Evolutionary conservation across 2,329 filamentous ascomycete species (phyloP).

Genomic region (Samsoniella hepiali): DNA sequence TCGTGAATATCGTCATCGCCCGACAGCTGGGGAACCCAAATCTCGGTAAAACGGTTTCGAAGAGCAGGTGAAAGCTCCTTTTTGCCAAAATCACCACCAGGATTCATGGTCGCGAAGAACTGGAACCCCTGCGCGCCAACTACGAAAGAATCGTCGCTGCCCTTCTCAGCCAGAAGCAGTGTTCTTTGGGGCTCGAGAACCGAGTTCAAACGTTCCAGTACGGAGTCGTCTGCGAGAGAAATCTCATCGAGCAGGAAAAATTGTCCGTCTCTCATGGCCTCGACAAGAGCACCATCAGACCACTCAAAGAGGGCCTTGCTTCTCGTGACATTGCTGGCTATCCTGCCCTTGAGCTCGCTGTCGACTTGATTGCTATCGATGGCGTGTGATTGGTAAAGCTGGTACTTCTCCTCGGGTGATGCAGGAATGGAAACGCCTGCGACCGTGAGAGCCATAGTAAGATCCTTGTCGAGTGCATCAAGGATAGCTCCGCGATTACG

Average conservation of each 20-base stretch:
- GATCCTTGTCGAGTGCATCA: conserved; percentile 60
- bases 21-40: conserved; percentile 91
- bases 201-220: conserved; percentile 92
- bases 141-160: conserved; percentile 76
- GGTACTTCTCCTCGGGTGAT: conserved; percentile 54
- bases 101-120: conserved; percentile 98
- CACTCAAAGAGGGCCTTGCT: conserved; percentile 91
- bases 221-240: conserved; percentile 94
- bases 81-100: conserved; percentile 97
- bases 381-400: conserved; percentile 51
- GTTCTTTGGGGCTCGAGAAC: conserved; percentile 87
- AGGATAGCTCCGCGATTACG: conserved; percentile 76
- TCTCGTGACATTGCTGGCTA: conserved; percentile 52
- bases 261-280: conserved; percentile 85
- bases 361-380: conserved; percentile 47
- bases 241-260: conserved; percentile 97
- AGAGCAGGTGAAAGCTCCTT: conserved; percentile 93
- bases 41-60: conserved; percentile 95
- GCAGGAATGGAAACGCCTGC: conserved; percentile 40
- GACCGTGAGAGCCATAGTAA: conserved; percentile 46
- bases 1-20: conserved; percentile 82
- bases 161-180: conserved; percentile 90
- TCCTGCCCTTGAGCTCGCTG: conserved; percentile 43
- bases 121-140: conserved; percentile 78
- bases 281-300: conserved; percentile 89